Base-by-base conservation (phyloP, 2,329 filamentous ascomycete species). In the Trichoderma sp. region DNA sequence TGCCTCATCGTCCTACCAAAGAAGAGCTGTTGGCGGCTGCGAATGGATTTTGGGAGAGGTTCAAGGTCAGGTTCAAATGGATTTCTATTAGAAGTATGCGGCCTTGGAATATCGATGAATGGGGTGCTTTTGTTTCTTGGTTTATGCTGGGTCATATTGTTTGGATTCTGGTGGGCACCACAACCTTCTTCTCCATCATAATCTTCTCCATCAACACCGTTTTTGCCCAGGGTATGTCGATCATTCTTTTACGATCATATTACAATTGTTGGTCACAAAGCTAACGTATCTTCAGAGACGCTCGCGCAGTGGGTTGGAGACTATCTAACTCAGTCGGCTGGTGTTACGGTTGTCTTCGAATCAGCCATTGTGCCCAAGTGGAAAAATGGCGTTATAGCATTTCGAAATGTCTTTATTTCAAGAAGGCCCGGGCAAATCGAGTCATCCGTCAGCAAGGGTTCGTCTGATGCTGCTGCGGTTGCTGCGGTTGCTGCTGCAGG, bases 291-390 rank as follows among this genome's bases (percentile, higher is more conserved):
- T n/a, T 60, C 35, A 92, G 95, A 99, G 87, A 97, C 92, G 4
- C 83, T 99, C 34, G 95, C 94, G 25, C 88, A 92, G 74, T 97
- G 93, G 92, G 87, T 98, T 58, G 95, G 95, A 17, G 96, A 97
- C 78, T 97, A 98, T 78, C 83, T 99, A 29, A 99, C 95, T 2
- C 89, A 94, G 76, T 97, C 94, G 19, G 95, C 94, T 9, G 95
- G 95, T 6, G 84, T 98, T 57, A 95, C 93, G 45, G 92, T 99
- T 35, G 90, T 99, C 64, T 99, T 99, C 77, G 95, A 99, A 80
- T 97, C 93, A 45, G 95, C 95, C 25, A 97, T 99, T 74, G 95
- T 99, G 22, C 95, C 95, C 12, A 95, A 92, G 77, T 99, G 95
- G 95, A 90, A 89, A 70, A 91, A 95, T 74, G 94, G 94, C 35